These are phyloP conservation scores for Micractinium sp. DNA, from an alignment of 139 green algal species.

Conservation along the genomic window DNA sequence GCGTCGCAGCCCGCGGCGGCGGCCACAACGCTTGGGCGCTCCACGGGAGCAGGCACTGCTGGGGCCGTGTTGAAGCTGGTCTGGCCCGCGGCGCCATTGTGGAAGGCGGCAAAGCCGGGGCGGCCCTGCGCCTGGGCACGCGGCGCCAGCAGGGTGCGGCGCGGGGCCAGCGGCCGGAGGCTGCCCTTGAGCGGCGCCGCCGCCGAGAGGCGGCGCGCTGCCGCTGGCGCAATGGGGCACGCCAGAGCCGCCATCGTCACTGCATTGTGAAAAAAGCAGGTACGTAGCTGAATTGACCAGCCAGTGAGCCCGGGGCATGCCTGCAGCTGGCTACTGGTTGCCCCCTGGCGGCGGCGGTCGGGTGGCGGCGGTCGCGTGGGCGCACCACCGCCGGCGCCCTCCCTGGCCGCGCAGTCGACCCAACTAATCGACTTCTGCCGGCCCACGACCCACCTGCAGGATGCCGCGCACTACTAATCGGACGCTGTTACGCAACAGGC, in stretches of 20 bases:
- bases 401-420: no score
- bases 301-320: no score
- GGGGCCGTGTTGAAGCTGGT: neutral
- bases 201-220: neutral
- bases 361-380: no score
- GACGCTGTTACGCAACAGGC: no score
- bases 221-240: neutral
- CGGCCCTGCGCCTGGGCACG: neutral
- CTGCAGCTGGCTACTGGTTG: no score
- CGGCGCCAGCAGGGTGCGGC: neutral
- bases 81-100: neutral
- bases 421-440: no score
- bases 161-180: neutral
- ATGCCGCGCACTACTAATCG: no score
- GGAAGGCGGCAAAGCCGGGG: slow-evolving; percentile 2
- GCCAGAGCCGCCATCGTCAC: neutral
- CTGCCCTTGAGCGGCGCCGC: neutral
- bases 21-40: neutral
- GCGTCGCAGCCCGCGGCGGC: no score
- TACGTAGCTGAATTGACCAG: no score
- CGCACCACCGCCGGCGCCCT: no score
- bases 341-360: no score
- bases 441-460: no score
- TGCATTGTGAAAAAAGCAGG: neutral
- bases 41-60: neutral